A percentile compares a stretch with the other conserved stretches of the same genome.
phyloP scores from a whole-genome alignment of 768 basidiomycete species.

The Phlebiopsis flavidoalba region DNA sequence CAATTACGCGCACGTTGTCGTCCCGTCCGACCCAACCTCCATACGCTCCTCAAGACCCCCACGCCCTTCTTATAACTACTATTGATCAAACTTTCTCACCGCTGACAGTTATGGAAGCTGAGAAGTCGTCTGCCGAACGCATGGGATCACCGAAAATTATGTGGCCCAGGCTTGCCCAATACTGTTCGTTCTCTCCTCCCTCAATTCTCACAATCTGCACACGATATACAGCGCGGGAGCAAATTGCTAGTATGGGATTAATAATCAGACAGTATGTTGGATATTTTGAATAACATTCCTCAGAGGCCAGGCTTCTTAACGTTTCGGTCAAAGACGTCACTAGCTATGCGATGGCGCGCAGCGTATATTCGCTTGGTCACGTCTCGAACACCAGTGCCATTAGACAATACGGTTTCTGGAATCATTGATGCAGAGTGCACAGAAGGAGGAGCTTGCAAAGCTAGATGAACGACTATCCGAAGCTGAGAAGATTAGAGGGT shows the following conservation, averaged over 20 bases:
- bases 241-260: conserved; percentile 69
- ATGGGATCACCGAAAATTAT: conserved; percentile 90
- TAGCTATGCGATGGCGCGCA: conserved; percentile 95
- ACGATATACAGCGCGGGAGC: conserved; percentile 56
- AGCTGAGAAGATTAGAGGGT: conserved; percentile 88
- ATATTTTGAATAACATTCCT: not conserved
- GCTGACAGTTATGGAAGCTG: conserved; percentile 55
- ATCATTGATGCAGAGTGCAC: conserved; percentile 61
- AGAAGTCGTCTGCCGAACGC: conserved; percentile 74
- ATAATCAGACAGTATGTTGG: conserved; percentile 68
- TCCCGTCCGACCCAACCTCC: not conserved
- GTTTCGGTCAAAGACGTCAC: too few relatives aligned
- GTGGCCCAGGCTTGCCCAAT: conserved; percentile 73
- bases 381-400: conserved; percentile 42
- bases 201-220: conserved; percentile 56
- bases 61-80: not conserved
- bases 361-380: conserved; percentile 68
- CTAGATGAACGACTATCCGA: conserved; percentile 78
- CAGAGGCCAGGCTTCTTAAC: too few relatives aligned
- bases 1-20: conserved; percentile 11
- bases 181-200: conserved; percentile 73
- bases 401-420: conserved; percentile 50
- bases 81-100: not conserved
- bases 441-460: conserved; percentile 64
- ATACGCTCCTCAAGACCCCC: not conserved